Base-by-base conservation (phyloP, 2,329 filamentous ascomycete species). In the Tolypocladium amazonense region DNA sequence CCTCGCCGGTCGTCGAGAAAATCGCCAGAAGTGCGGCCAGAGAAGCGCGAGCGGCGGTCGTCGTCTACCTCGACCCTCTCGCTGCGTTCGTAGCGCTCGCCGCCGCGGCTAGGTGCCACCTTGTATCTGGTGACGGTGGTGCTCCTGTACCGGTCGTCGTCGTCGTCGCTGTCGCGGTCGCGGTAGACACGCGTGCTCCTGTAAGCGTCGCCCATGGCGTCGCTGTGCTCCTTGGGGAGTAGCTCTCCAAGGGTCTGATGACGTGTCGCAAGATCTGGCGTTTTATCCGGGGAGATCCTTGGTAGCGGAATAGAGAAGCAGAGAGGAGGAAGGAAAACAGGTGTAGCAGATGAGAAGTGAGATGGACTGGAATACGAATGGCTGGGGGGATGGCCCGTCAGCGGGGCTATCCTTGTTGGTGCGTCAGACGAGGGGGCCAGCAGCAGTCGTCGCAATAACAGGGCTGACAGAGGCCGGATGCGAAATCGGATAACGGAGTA, bases 51-150 rank as follows among this genome's bases (percentile, higher is more conserved):
- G 67, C 77, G 76, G 57, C 72, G 70, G 56, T 78, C 76, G 62
- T 81, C 77, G 54, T 80, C 78, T 60, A 76, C 67, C 53, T 79
- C 77, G 57, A 77, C 61, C 60, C 72, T 69, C 53, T 76, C 72
- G 60, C 63, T 69, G 57, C 72, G 72, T 43, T 76, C 74, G 63
- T 75, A 71, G 11, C 72, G 73, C 61, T 78, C 77, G 56, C 72
- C 69, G 58, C 72, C 69, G 57, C 39, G 73, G 58, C 68, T 71
- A 14, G 76, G 73, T 11, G 71, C 69, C 35, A 82, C 78, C 68
- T 82, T 82, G 73, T 82, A 82, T 59, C 80, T 76, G 62, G 76
- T 78, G 58, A 82, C 75, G n/a, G 77, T 81, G 6, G 78, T 77
- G 61, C 71, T 74, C 65, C 72, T 74, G 70, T 76, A 77, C 50